Base-by-base conservation (phyloP, 2,329 filamentous ascomycete species). In the Aspergillus ruber region DNA sequence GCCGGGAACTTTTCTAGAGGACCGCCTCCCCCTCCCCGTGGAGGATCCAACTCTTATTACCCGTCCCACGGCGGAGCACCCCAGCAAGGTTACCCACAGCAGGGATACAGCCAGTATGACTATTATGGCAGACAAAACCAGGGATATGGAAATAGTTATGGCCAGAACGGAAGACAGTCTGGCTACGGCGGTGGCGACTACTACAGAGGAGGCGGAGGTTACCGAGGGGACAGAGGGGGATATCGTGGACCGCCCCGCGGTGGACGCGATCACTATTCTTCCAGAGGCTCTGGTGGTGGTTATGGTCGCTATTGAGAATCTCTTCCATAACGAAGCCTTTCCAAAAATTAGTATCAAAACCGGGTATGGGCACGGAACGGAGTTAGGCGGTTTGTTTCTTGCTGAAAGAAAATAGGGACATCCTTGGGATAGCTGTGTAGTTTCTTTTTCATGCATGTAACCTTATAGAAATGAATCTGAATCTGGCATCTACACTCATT, bases 1-100 rank as follows among this genome's bases (percentile, higher is more conserved):
- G 56, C 57, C 39, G 57, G 53, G 39, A 61, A 61, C 32, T 68
- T 60, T 48, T 65, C 63, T 29, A 54, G 65, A 45, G 66, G 67
- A 10, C 68, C 66, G 29, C 68, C 67, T 36, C 65, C 65, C n/a
- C 67, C 68, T 51, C 67, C 68, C 25, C 65, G 60, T 42, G 66
- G 66, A 48, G 64, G 65, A 33, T 55, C 55, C 27, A 45, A 60
- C 39, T 56, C 59, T 40, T 60, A 62, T 29, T 53, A 51, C 15
- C 52, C 50, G 3, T 50, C 49, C 20, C 46, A 54, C 20, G 42
- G n/a, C 48, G 38, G 13, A 46, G 46, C 42, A 33, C 50, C 46
- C 12, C 51, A 56, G 20, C 50, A 59, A 43, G 53, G 46, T 6
- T 51, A 54, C 20, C 42, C 33, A 44, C 21, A n/a, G 13, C 12